Base-by-base conservation (phyloP, 306 rosid species). In the Corylus avellana region DNA sequence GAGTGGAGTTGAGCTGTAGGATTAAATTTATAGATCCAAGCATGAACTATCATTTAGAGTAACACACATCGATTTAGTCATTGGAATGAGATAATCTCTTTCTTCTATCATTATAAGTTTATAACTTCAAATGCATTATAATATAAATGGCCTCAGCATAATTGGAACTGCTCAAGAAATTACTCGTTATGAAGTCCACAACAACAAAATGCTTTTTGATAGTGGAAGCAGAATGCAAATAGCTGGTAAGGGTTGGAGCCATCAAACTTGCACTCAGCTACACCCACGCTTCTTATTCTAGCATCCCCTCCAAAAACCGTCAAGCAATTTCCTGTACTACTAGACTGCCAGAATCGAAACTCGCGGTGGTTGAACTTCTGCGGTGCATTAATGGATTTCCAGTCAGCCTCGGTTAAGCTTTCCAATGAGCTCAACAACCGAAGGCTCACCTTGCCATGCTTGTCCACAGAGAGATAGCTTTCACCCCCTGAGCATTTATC, bases 181-280 rank as follows among this genome's bases (percentile, higher is more conserved):
- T 81, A 78, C 25, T 69, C 42, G 72, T 80, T 80, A 64, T 84
- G 82, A 80, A 77, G 57, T 20, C 86, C 88, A 12, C 88, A 85
- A 49, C 88, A 85, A 39, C 86, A 85, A 63, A 85, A 85, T n/a
- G 86, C 88, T 29, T 85, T 70, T 79, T 82, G 84, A 77, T 82
- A 85, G 69, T 85, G 89, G 73, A 75, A 85, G 70, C 86, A 86
- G 80, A 85, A 79, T 62, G 86, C 84, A 70, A 82, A 82, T 12
- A 82, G 84, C 75, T 82, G 80, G 59, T 17, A 27, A 0, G 81
- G 80, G 66, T 82, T 76, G 58, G 86, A 76, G 56, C 84, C 83
- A 61, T 86, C 81, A 77, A 80, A 77, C 69, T 77, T 86, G 89
- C 86, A 83, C 22, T 86, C 73, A 1, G 78, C 81, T 48, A 74